Base-by-base conservation (phyloP, 805 yeast species). In the Yamadazyma laniorum region DNA sequence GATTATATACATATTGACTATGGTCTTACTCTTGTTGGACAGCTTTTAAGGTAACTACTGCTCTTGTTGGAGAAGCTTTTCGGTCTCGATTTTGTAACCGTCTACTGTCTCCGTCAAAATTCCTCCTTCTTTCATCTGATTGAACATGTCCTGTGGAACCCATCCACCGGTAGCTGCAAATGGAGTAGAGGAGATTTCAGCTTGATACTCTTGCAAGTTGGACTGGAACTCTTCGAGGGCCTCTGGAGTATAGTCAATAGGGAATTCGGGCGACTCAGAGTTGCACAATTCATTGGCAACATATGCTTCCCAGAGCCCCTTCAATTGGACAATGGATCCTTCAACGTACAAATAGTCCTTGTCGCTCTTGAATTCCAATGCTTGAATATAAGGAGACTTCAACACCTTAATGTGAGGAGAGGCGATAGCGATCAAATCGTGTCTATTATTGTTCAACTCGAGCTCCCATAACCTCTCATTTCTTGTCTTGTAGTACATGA, bases 111-210 rank as follows among this genome's bases (percentile, higher is more conserved):
- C 59, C 14, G 53, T 79, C 40, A 91, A 68, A 40, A 82, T 70
- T 1, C 91, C 93, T 44, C 80, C 80, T 15, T 79, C 77, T 28
- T 79, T 61, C 51, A 87, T 70, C 34, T 76, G 75, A 23, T 79
- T 82, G 55, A 91, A 90, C 84, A 88, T 79, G 56, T 88, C 95
- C 56, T 88, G 96, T 13, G 98, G 96, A 40, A 93, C 76, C 96
- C 97, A 91, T 4, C 96, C 96, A 38, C 85, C 84, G 17, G 96
- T 85, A 32, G 91, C 91, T 21, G 86, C 82, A 61, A 88, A 90
- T 29, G 97, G 96, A 35, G 80, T 74, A 5, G 80, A 70, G 25
- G 82, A 74, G 32, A 85, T 63, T 49, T 77, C 79, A 46, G 75
- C 65, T 61, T 87, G 91, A 67, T 86, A 85, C 21, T 70, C 74